phyloP scores from a whole-genome alignment of 495 filamentous ascomycete species.

The Podospora comata region DNA sequence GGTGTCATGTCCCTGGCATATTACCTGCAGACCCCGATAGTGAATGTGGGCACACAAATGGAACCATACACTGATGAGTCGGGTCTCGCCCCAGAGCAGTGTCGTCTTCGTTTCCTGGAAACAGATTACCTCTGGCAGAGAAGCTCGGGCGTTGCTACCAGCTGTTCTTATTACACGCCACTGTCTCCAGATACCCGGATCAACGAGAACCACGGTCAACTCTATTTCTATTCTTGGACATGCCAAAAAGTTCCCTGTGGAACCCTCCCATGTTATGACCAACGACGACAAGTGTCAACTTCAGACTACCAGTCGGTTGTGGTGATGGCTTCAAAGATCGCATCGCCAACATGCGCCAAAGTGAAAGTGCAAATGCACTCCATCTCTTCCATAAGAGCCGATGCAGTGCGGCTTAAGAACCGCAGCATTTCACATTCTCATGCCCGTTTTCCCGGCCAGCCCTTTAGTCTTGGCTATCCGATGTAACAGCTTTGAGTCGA shows the following conservation, averaged over 20 bases:
- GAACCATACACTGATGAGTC: not conserved
- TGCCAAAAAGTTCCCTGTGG: constrained; percentile 3
- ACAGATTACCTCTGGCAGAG: constrained; percentile 1
- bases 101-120: constrained; percentile 22
- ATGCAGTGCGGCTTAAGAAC: not conserved
- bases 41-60: constrained; percentile 1
- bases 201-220: constrained; percentile 13
- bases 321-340: not conserved
- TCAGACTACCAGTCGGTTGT: not conserved
- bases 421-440: not conserved
- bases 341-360: not conserved
- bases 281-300: not conserved
- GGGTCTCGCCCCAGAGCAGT: not conserved
- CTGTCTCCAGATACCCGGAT: constrained; percentile 26
- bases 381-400: not conserved
- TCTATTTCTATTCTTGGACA: constrained; percentile 29
- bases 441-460: constrained; percentile 4
- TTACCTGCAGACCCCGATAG: constrained; percentile 8
- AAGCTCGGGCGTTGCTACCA: constrained; percentile 5
- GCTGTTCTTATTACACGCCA: constrained; percentile 6
- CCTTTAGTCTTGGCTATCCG: constrained; percentile 16
- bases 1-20: constrained; percentile 11
- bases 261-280: not conserved
- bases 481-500: constrained; percentile 17
- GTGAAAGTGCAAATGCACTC: not conserved